These are phyloP conservation scores for Magnaporthales sp. DNA, from an alignment of 2,329 filamentous ascomycete genomes.

Conservation along the genomic window DNA sequence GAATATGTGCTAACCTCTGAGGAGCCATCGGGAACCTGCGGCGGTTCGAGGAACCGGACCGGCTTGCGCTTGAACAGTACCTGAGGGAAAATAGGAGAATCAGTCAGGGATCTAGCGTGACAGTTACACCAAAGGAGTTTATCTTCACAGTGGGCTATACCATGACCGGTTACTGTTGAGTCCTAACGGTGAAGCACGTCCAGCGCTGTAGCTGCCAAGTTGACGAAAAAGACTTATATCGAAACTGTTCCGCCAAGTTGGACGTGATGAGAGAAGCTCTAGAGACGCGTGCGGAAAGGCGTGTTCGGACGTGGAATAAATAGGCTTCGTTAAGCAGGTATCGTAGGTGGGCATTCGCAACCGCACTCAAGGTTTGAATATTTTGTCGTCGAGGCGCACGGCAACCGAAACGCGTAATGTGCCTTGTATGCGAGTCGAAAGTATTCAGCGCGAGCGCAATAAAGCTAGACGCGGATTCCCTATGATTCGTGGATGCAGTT, in stretches of 20 bases:
- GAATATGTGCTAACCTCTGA: conserved; percentile 56
- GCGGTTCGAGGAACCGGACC: conserved; percentile 68
- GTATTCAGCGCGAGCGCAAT: neutral
- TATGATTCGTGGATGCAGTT: neutral
- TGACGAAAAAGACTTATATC: neutral
- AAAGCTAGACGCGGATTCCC: neutral
- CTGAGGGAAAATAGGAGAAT: conserved; percentile 35
- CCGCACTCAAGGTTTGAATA: neutral
- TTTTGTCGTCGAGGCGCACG: neutral
- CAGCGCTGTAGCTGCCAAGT: neutral
- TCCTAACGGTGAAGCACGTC: neutral
- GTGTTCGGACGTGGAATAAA: neutral
- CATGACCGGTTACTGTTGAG: neutral
- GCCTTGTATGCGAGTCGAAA: neutral
- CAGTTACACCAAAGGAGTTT: neutral
- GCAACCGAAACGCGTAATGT: neutral
- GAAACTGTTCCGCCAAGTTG: neutral
- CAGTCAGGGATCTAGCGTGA: neutral
- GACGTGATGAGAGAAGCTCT: neutral
- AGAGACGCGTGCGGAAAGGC: neutral
- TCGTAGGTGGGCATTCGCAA: neutral
- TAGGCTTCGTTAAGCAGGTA: neutral
- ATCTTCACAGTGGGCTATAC: neutral
- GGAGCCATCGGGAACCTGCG: conserved; percentile 69
- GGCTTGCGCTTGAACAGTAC: conserved; percentile 96